phyloP scores from a whole-genome alignment of 345 rosid genomes.

The Ailanthus altissimus region DNA sequence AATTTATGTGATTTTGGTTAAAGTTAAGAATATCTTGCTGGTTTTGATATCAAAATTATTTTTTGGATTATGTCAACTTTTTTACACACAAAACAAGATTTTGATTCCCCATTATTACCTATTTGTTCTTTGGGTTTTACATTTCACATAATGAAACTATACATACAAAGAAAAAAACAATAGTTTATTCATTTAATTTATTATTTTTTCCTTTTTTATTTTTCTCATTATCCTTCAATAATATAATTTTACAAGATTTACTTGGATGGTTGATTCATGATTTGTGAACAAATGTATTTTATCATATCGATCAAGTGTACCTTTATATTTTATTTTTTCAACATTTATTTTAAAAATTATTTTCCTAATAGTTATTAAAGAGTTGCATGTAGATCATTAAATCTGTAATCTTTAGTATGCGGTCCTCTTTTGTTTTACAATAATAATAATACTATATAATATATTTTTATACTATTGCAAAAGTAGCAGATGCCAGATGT shows the following conservation, averaged over 20 bases:
- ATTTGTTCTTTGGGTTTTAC: conserved; percentile 8
- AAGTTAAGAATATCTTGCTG: not conserved
- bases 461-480: too few relatives aligned
- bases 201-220: not conserved
- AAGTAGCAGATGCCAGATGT: not conserved
- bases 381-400: not conserved
- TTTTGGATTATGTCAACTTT: conserved; percentile 13
- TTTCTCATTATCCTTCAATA: not conserved
- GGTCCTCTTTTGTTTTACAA: too few relatives aligned
- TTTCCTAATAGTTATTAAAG: too few relatives aligned
- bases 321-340: not conserved
- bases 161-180: conserved; percentile 23
- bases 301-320: not conserved
- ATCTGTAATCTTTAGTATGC: not conserved
- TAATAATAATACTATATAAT: too few relatives aligned
- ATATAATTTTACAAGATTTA: not conserved
- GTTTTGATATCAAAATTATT: not conserved
- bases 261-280: not conserved
- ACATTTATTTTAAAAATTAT: too few relatives aligned
- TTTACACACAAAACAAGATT: not conserved
- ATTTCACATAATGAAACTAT: conserved; percentile 29
- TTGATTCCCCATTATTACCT: not conserved
- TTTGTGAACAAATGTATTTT: too few relatives aligned
- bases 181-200: conserved; percentile 25
- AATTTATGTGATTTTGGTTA: not conserved